A percentile compares a stretch with the other conserved stretches of the same genome.
Evolutionary conservation across 1,284 basidiomycete genomes (phyloP).

Genomic region (Tremellales sp.): DNA sequence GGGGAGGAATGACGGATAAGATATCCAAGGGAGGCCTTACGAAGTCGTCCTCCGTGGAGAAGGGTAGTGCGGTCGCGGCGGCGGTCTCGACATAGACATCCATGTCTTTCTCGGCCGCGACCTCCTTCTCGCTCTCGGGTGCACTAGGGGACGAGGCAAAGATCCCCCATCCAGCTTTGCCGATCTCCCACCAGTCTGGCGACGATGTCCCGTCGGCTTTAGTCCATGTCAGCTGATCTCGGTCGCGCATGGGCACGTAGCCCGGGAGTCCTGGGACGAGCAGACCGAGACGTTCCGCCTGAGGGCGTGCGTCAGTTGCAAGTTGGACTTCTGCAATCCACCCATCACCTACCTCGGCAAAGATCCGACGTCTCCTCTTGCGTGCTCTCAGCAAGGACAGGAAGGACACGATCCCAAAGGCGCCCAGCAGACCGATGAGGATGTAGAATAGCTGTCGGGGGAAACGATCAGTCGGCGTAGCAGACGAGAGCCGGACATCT

Average conservation of each 20-base stretch:
- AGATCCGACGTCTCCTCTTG: slow-evolving; percentile 29
- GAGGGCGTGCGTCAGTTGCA: not conserved
- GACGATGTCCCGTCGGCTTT: slow-evolving; percentile 27
- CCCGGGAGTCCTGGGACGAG: slow-evolving; percentile 44
- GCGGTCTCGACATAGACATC: not conserved
- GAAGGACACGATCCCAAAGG: slow-evolving; percentile 39
- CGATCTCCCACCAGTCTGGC: slow-evolving; percentile 45
- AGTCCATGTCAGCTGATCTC: slow-evolving; percentile 19
- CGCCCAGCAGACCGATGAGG: slow-evolving; percentile 41
- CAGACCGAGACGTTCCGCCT: slow-evolving; percentile 40
- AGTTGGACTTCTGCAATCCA: not conserved
- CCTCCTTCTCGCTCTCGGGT: not conserved
- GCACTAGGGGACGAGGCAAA: not conserved
- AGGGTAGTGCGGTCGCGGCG: not conserved
- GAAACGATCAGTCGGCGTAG: not conserved
- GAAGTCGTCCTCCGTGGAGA: too few relatives aligned
- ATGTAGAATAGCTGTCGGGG: slow-evolving; percentile 42
- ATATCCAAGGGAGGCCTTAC: too few relatives aligned
- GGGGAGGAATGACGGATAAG: too few relatives aligned
- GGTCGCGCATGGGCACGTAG: slow-evolving; percentile 41
- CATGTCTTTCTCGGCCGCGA: not conserved
- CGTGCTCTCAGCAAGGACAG: slow-evolving; percentile 35
- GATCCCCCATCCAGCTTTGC: not conserved
- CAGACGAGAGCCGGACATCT: not conserved
- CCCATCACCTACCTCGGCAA: slow-evolving; percentile 29